Evolutionary conservation across 768 basidiomycete genomes (phyloP).

Genomic region (Calvatia gigantea): DNA sequence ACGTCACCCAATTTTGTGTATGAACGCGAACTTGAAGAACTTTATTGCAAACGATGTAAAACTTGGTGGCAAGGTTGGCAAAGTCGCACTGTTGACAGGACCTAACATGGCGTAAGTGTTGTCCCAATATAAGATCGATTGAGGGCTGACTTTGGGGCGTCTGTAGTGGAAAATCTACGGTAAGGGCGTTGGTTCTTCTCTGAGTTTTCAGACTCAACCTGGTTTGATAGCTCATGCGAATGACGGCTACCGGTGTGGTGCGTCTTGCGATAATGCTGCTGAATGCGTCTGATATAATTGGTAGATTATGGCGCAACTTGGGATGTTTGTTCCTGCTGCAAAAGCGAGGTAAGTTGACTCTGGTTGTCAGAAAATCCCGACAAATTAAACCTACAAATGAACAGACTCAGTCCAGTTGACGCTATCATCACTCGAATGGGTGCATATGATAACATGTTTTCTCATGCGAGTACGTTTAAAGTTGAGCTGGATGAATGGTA

Average conservation of each 20-base stretch:
- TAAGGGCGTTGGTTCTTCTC: slow-evolving; percentile 14
- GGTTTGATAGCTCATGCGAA: slow-evolving; percentile 69
- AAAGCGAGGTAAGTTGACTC: slow-evolving; percentile 57
- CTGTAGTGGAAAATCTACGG: slow-evolving; percentile 36
- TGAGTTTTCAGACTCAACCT: not conserved
- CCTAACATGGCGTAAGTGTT: slow-evolving; percentile 82
- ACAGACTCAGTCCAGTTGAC: slow-evolving; percentile 84
- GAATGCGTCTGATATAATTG: not conserved
- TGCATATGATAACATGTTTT: slow-evolving; percentile 97
- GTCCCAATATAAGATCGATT: not conserved
- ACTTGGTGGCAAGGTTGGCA: slow-evolving; percentile 71
- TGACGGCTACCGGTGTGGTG: slow-evolving; percentile 93
- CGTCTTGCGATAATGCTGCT: slow-evolving; percentile 20
- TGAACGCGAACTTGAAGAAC: slow-evolving; percentile 55
- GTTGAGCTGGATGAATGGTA: slow-evolving; percentile 98
- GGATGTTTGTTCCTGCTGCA: slow-evolving; percentile 90
- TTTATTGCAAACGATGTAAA: slow-evolving; percentile 95
- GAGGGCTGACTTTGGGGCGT: not conserved
- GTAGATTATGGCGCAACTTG: slow-evolving; percentile 90
- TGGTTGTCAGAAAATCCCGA: not conserved
- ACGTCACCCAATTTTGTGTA: slow-evolving; percentile 81
- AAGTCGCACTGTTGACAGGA: slow-evolving; percentile 83
- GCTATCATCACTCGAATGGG: slow-evolving; percentile 96
- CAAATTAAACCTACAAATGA: not conserved
- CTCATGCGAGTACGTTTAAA: slow-evolving; percentile 93